Evolutionary conservation across 2,329 filamentous ascomycete species (phyloP).

Genomic region (Aspergillus viridinutans): DNA sequence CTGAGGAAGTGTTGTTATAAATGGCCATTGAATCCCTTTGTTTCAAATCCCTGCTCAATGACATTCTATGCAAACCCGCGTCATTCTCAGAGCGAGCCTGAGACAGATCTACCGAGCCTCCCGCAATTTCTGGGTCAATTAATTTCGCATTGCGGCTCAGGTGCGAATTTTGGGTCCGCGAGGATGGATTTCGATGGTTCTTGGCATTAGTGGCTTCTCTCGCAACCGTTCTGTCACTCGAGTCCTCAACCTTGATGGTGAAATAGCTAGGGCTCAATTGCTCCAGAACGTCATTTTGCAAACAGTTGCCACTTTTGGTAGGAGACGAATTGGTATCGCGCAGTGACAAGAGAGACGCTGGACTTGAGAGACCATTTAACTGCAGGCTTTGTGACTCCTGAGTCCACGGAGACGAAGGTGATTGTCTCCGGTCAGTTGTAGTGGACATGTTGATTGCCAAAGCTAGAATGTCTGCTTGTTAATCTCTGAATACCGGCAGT

Average conservation of each 20-base stretch:
- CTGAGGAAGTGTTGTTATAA: neutral
- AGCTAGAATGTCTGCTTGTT: neutral
- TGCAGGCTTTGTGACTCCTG: conserved; percentile 21
- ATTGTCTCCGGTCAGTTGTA: conserved; percentile 31
- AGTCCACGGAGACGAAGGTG: conserved; percentile 32
- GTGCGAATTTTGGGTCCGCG: conserved; percentile 64
- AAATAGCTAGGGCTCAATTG: conserved; percentile 78
- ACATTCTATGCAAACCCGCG: conserved; percentile 15
- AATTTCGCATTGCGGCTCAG: conserved; percentile 39
- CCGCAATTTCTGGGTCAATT: conserved; percentile 62
- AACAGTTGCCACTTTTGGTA: conserved; percentile 14
- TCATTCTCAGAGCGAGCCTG: conserved; percentile 32
- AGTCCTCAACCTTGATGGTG: conserved; percentile 62
- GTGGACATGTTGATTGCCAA: conserved; percentile 17
- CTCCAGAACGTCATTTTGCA: conserved; percentile 16
- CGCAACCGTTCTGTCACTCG: conserved; percentile 60
- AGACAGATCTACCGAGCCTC: conserved; percentile 70
- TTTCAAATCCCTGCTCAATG: conserved; percentile 11
- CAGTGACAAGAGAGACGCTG: conserved; percentile 16
- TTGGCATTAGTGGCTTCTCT: conserved; percentile 55
- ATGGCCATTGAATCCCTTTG: neutral
- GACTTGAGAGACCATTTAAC: conserved; percentile 16
- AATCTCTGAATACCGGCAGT: conserved; percentile 5
- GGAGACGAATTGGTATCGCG: conserved; percentile 19
- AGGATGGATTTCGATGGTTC: conserved; percentile 70